phyloP scores from a whole-genome alignment of 257 asterid species.

The Knoxia roxburghii region DNA sequence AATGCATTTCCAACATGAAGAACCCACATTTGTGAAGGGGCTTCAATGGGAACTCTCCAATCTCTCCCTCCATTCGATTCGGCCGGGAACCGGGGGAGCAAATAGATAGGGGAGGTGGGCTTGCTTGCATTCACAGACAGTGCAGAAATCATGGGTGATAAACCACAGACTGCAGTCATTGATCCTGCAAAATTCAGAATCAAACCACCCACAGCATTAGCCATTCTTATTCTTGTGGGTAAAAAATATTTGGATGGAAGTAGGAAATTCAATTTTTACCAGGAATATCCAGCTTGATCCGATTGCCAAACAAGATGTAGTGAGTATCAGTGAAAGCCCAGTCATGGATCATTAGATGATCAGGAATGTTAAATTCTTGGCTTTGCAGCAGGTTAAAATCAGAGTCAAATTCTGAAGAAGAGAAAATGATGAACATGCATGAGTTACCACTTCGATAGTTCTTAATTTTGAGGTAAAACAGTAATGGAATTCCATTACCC shows the following conservation, averaged over 20 bases:
- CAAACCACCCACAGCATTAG: not conserved
- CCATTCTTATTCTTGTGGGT: not conserved
- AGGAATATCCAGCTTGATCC: constrained; percentile 80
- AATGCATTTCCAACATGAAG: constrained; percentile 90
- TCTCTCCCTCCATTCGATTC: constrained; percentile 34
- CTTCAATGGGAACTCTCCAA: constrained; percentile 90
- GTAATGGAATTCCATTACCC: too few relatives aligned
- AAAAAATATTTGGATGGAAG: not conserved
- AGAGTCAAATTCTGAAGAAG: constrained; percentile 61
- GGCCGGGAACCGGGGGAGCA: constrained; percentile 59
- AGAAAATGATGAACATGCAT: not conserved
- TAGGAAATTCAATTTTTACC: constrained; percentile 31
- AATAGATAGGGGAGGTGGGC: constrained; percentile 71
- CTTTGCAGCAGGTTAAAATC: constrained; percentile 62
- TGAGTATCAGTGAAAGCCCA: constrained; percentile 91
- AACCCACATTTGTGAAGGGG: constrained; percentile 88
- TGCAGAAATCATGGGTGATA: constrained; percentile 95
- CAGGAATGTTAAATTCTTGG: constrained; percentile 75
- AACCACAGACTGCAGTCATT: constrained; percentile 78
- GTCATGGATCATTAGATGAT: constrained; percentile 94
- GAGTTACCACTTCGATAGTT: too few relatives aligned
- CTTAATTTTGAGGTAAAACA: too few relatives aligned
- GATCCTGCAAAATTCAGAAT: constrained; percentile 51
- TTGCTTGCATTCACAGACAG: constrained; percentile 83
- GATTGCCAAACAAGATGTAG: constrained; percentile 82